Percentiles rank a stretch among this genome's conserved stretches.
Evolutionary conservation across 352 stramenopile species (phyloP).

Genomic region (Phytophthora pinifolia): DNA sequence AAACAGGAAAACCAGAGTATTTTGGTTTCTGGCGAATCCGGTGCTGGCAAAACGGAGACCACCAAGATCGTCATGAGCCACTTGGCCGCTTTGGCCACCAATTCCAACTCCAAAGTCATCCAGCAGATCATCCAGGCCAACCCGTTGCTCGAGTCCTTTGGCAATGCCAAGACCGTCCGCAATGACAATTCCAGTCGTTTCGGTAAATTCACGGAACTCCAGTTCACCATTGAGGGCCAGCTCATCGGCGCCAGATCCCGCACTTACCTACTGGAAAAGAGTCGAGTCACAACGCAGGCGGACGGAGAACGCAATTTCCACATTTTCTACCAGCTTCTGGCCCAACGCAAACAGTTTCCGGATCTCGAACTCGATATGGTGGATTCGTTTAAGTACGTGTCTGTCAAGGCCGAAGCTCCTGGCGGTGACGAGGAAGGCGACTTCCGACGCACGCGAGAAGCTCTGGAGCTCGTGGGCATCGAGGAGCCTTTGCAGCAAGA

Average conservation of each 20-base stretch:
- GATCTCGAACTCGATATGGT: conserved; percentile 53
- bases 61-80: conserved; percentile 97
- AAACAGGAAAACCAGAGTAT: conserved; percentile 92
- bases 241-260: conserved; percentile 81
- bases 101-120: conserved; percentile 89
- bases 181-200: conserved; percentile 89
- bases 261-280: conserved; percentile 94
- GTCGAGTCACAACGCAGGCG: conserved; percentile 85
- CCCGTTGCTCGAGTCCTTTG: conserved; percentile 84
- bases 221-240: conserved; percentile 71
- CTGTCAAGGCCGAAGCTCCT: conserved; percentile 29
- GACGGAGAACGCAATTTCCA: conserved; percentile 92
- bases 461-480: conserved; percentile 90
- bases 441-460: conserved; percentile 73
- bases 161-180: conserved; percentile 84
- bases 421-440: conserved; percentile 60
- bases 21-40: conserved; percentile 94
- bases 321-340: conserved; percentile 93
- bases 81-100: conserved; percentile 83
- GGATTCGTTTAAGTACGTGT: conserved; percentile 74
- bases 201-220: conserved; percentile 87
- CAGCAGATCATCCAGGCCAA: conserved; percentile 95
- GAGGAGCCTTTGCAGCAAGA: conserved; percentile 76
- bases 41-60: conserved; percentile 96
- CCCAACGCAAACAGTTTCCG: conserved; percentile 53